These are phyloP conservation scores for Suhomyces sp. DNA, from an alignment of 805 yeast genomes.

Conservation along the genomic window DNA sequence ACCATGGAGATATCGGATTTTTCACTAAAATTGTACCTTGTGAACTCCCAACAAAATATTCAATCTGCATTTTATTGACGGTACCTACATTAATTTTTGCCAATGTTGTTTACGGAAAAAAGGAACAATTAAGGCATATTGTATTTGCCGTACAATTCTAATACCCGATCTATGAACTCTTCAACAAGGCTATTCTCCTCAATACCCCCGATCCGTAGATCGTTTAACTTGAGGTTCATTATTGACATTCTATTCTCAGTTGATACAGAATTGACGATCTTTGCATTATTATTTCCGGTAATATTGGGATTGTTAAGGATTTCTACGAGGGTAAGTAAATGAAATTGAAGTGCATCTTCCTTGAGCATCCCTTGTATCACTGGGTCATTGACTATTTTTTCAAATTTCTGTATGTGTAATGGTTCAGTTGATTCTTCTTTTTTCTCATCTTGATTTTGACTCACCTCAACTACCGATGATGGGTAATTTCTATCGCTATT, in stretches of 20 bases:
- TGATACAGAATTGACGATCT: conserved; percentile 17
- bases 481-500: background rate
- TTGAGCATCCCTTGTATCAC: conserved; percentile 44
- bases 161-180: conserved; percentile 54
- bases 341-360: conserved; percentile 55
- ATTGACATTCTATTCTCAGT: conserved; percentile 55
- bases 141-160: background rate
- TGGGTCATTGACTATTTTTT: conserved; percentile 37
- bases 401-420: conserved; percentile 12
- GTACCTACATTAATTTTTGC: background rate
- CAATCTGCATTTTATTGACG: background rate
- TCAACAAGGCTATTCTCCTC: conserved; percentile 69
- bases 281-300: conserved; percentile 40
- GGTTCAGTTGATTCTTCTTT: background rate
- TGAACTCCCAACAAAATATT: background rate
- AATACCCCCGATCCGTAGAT: conserved; percentile 59
- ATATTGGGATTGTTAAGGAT: conserved; percentile 46
- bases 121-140: background rate
- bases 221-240: conserved; percentile 59
- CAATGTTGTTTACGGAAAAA: background rate
- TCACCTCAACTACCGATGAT: background rate
- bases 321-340: conserved; percentile 47
- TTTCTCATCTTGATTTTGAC: background rate
- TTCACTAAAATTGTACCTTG: background rate
- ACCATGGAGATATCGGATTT: background rate